Evolutionary conservation across 257 asterid genomes (phyloP), one percentile per base, ranked within the genome.

Genomic region (Cynanchum wilfordii): DNA sequence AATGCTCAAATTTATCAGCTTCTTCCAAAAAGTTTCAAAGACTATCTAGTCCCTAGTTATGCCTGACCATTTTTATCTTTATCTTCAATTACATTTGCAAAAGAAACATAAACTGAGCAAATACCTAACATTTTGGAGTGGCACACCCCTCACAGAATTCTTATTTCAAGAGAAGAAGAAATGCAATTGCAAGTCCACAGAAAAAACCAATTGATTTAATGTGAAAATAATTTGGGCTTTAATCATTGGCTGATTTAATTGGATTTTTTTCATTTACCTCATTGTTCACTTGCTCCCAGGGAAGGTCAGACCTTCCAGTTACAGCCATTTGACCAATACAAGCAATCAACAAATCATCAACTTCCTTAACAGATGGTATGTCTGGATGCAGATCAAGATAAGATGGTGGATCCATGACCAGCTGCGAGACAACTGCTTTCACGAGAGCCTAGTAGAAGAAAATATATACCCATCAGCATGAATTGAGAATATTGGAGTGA

Each of bases 301-400:
- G 92, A 68, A 91, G 97, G 84, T 88, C 98, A 47, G 97, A 88
- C 57, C 87, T 96, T 79, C 95, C 93, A 74, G 98, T 79, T 76
- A 90, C 89, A 81, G 98, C 99, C 99, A 91, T 94, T 76, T 86
- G 98, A 73, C 96, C 91, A 60, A 94, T 68, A 77, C 96, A 94
- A 57, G 77, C 79, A 6, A 94, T 93, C 82, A 91, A 73, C 79
- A 85, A 70, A 76, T 91, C 88, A 79, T 89, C 93, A 52, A 91
- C 92, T 79, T 88, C 96, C 63, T 86, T 70, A 27, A 83, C 79
- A 2, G 98, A 90, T 42, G 97, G 96, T 68, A 88, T 66, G 64
- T 70, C 70, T 24, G 87, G 87, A 70, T 83, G 73, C 75, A 82
- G 78, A 51, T 84, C 92, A 54, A 84, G 56, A 51, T 80, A 79